Percentiles rank a stretch among this genome's conserved stretches.
Evolutionary conservation across 495 filamentous ascomycete species (phyloP).

Genomic region (Cercophora samala): DNA sequence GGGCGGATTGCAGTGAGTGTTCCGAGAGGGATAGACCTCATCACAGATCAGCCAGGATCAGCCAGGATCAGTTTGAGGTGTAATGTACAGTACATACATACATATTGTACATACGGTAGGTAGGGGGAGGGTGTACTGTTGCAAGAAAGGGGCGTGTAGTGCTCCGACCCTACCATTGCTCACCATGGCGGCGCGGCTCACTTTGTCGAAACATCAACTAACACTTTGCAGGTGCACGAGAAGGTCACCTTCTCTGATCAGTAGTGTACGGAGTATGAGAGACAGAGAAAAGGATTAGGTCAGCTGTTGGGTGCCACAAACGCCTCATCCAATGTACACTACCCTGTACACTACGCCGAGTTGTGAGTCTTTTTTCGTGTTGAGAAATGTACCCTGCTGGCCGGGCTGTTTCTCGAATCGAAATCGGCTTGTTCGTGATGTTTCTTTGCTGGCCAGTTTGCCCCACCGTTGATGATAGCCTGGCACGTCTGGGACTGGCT

Average conservation of each 20-base stretch:
- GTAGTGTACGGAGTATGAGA: too few species aligned
- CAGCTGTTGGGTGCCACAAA: background rate
- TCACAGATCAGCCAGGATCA: background rate
- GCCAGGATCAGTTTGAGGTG: conserved; percentile 7
- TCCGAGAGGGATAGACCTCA: conserved; percentile 16
- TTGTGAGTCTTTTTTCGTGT: background rate
- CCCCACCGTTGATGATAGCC: background rate
- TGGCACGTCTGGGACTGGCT: background rate
- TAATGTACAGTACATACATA: too few species aligned
- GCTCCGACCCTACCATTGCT: background rate
- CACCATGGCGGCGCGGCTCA: conserved; percentile 12
- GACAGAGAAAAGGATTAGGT: background rate
- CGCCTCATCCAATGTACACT: background rate
- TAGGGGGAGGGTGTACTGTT: background rate
- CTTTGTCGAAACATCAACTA: conserved; percentile 16
- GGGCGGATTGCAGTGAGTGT: conserved; percentile 17
- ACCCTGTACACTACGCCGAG: background rate
- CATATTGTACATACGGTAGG: too few species aligned
- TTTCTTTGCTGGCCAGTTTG: background rate
- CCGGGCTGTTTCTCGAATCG: background rate
- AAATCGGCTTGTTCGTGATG: background rate
- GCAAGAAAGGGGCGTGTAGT: background rate
- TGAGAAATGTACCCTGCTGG: too few species aligned
- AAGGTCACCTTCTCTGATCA: background rate
- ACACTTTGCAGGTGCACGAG: background rate